phyloP scores from a whole-genome alignment of 495 filamentous ascomycete species.

The Tuber calosporum region DNA sequence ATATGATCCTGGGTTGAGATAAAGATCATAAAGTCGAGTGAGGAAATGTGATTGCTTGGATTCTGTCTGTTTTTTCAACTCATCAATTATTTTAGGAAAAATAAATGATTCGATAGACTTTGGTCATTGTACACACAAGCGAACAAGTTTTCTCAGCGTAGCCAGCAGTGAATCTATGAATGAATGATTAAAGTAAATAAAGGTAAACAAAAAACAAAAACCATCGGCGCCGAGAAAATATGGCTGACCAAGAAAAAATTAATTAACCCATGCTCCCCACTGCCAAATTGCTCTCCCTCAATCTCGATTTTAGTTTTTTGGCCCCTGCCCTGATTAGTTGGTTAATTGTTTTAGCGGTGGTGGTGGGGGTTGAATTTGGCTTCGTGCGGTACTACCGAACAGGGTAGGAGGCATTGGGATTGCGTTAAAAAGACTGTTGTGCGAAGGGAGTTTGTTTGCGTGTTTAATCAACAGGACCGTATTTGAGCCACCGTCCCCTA shows the following conservation, averaged over 20 bases:
- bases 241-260: constrained; percentile 13
- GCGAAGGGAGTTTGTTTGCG: constrained; percentile 15
- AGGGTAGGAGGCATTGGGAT: not conserved
- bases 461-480: constrained; percentile 28
- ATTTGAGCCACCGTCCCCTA: constrained; percentile 33
- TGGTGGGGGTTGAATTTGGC: constrained; percentile 19
- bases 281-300: constrained; percentile 17
- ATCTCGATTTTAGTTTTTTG: not conserved
- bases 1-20: not conserved
- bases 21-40: not conserved
- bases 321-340: not conserved
- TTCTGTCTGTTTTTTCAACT: not conserved
- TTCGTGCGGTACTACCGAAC: constrained; percentile 10
- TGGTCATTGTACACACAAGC: not conserved
- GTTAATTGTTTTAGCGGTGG: constrained; percentile 26
- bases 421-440: constrained; percentile 3
- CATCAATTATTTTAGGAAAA: not conserved
- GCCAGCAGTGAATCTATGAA: not conserved
- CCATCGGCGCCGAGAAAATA: not conserved
- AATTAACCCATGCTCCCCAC: constrained; percentile 22
- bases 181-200: not conserved
- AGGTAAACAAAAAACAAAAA: not conserved
- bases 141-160: not conserved
- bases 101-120: not conserved
- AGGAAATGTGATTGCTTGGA: not conserved